phyloP scores from a whole-genome alignment of 176 grass and related monocot species.

The Musa beccarii region DNA sequence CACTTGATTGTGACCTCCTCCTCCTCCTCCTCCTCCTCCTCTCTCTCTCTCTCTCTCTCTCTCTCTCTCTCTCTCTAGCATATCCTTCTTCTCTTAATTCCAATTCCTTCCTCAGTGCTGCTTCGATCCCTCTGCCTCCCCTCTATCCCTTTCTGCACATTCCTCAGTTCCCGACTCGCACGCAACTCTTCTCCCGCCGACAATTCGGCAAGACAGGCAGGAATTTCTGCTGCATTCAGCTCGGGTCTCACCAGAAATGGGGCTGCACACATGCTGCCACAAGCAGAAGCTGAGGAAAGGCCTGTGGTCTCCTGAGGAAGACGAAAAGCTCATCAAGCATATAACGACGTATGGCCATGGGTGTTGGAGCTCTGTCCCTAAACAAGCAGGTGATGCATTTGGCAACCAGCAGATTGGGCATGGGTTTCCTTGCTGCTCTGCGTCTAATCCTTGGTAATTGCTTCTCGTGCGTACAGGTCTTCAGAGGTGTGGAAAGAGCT shows the following conservation, averaged over 20 bases:
- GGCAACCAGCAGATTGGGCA: background rate
- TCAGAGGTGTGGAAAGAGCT: conserved; percentile 14
- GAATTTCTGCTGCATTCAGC: background rate
- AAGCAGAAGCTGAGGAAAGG: conserved; percentile 20
- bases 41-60: background rate
- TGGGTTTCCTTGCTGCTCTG: background rate
- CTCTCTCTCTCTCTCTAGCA: background rate
- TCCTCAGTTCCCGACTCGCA: background rate
- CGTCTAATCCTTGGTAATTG: background rate
- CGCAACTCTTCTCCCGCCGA: background rate
- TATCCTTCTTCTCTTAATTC: background rate
- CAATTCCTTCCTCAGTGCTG: background rate
- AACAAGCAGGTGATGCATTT: conserved; percentile 12
- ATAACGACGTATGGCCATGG: conserved; percentile 12
- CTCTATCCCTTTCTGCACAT: background rate
- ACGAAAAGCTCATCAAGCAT: conserved; percentile 16
- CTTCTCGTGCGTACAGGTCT: background rate
- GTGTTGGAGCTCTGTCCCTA: conserved; percentile 12
- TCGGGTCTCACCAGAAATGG: background rate
- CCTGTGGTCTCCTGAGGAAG: conserved; percentile 17
- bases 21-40: too few species aligned
- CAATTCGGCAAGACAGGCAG: background rate
- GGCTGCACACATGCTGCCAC: conserved; percentile 13
- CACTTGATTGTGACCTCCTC: background rate
- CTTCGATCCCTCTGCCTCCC: background rate